Base-by-base conservation (phyloP, 768 basidiomycete genomes). In the Piloderma croceum region DNA sequence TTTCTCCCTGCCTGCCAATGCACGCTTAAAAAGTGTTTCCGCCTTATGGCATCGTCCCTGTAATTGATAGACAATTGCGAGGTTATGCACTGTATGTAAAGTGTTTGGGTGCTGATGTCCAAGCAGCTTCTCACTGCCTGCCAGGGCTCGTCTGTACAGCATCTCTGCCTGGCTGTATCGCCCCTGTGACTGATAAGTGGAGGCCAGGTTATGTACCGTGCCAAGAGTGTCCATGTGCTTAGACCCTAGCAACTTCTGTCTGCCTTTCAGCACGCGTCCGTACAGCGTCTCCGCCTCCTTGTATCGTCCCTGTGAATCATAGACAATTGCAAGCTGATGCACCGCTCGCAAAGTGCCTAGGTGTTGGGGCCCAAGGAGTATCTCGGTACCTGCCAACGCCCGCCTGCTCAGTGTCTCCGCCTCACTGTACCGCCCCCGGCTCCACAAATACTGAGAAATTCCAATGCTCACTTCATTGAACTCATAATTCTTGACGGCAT, bases 361-460 rank as follows among this genome's bases (percentile, higher is more conserved):
- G 15, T 29, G 27, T 15, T 29, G 10, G n/a, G n/a, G n/a, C n/a
- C n/a, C n/a, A n/a, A n/a, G n/a, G n/a, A n/a, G n/a, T n/a, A n/a
- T n/a, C n/a, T n/a, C n/a, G n/a, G n/a, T n/a, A n/a, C n/a, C n/a
- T n/a, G n/a, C n/a, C n/a, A n/a, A n/a, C n/a, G n/a, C n/a, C n/a
- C n/a, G n/a, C n/a, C n/a, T n/a, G n/a, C n/a, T n/a, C n/a, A n/a
- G n/a, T n/a, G n/a, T n/a, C n/a, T n/a, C n/a, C n/a, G n/a, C n/a
- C n/a, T 47, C 55, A 57, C 55, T 13, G 35, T 31, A 7, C 38
- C 31, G 15, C 38, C 21, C 18, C 18, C 39, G 23, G 41, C 13
- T 15, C 11, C 34, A 17, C 18, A n/a, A n/a, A n/a, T n/a, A n/a
- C n/a, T n/a, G n/a, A n/a, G n/a, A n/a, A n/a, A n/a, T n/a, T n/a